Evolutionary conservation across 148 eudicot species (phyloP).

Genomic region (Diospyros lotus): DNA sequence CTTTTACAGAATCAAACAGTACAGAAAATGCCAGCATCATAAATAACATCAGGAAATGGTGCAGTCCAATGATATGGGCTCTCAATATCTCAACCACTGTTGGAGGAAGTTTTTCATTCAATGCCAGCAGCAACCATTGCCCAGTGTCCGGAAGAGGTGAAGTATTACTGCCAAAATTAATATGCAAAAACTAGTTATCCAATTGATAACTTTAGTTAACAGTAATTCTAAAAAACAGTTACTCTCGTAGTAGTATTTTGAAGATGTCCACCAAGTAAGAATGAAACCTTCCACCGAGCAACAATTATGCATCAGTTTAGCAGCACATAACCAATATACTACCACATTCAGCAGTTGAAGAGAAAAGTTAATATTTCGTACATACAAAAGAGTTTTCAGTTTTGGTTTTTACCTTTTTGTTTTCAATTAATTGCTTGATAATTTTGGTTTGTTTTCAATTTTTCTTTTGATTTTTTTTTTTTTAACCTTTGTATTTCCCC

Average conservation of each 20-base stretch:
- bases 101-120: constrained; percentile 85
- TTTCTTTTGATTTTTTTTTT: too few species aligned
- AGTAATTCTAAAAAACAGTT: not conserved
- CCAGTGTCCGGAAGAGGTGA: constrained; percentile 97
- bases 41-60: constrained; percentile 94
- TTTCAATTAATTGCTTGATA: too few species aligned
- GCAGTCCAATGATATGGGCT: constrained; percentile 80
- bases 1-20: constrained; percentile 76
- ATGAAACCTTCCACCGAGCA: not conserved
- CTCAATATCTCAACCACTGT: constrained; percentile 68
- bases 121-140: constrained; percentile 82
- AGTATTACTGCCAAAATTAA: constrained; percentile 48
- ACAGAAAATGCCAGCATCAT: constrained; percentile 95
- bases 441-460: too few species aligned
- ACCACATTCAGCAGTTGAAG: not conserved
- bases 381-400: not conserved
- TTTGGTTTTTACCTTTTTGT: not conserved
- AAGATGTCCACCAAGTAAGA: not conserved
- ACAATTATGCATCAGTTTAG: not conserved
- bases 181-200: constrained; percentile 4
- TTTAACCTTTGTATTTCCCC: too few species aligned
- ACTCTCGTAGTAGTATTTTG: not conserved
- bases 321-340: not conserved
- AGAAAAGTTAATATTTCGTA: not conserved
- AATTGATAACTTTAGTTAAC: not conserved